Base-by-base conservation (phyloP, 2,329 filamentous ascomycete genomes). In the Aspergillus sp. region DNA sequence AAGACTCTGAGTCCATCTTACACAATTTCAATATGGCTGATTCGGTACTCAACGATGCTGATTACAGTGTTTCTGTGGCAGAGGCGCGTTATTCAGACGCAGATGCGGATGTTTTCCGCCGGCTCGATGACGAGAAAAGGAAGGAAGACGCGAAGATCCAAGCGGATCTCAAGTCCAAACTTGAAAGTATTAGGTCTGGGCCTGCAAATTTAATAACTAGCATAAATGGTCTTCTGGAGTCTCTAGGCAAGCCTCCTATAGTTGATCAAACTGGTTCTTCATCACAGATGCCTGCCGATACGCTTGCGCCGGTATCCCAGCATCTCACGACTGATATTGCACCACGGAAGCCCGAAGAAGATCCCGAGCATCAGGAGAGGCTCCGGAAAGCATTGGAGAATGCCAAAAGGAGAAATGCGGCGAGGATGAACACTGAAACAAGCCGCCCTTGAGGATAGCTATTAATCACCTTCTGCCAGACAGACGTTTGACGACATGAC, bases 61-160 rank as follows among this genome's bases (percentile, higher is more conserved):
- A 84, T 59, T 81, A 84, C 55, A 79, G 80, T 49, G 79, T 84
- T 19, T 81, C 82, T n/a, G 80, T 85, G 53, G 81, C 82, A 38
- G 79, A 83, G 65, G 84, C 82, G 2, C 78, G 74, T 55, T 78
- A 79, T 38, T 75, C 81, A 17, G 77, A 79, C 51, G 76, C 78
- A 0, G 76, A 79, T 19, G 59, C 73, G 4, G 74, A 76, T 3
- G 74, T 78, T 10, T 80, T 82, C 63, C 67, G 70, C 28, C 77
- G 73, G 23, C 73, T 83, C 3, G 74, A 77, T 25, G 72, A 71
- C 41, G 80, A 82, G 65, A 82, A 82, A 69, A 73, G 74, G 62
- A 81, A 80, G 63, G 81, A 83, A 64, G 81, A 82, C 66, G 67
- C 69, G 2, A 81, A 80, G 61, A 75, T 83, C 25, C 72, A 77